Base-by-base conservation (phyloP, 2,329 filamentous ascomycete species). In the Apiospora hydei region DNA sequence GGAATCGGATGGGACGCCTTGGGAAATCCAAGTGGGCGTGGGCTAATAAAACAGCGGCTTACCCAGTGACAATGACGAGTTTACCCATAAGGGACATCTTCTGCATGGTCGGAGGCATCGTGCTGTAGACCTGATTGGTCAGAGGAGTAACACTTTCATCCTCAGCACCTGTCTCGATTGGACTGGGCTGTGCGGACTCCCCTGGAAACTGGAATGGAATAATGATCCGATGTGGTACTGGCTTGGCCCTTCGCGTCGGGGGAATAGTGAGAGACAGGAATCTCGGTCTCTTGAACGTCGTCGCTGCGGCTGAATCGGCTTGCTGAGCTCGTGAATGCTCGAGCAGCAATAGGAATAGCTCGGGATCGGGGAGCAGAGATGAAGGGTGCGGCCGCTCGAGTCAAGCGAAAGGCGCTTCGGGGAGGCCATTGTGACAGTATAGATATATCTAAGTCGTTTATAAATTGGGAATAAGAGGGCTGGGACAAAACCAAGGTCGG, bases 31-130 rank as follows among this genome's bases (percentile, higher is more conserved):
- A 46, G 21, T 46, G n/a, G 26, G 26, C 4, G 21, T 46, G n/a
- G 26, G 26, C 4, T 46, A 30, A 10, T 34, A 38, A 46, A 74
- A 26, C 69, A 49, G 66, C 70, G 26, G 67, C 88, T 81, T 86
- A 91, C 89, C 90, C 92, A 80, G 92, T 94, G 77, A 94, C 83
- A 75, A 94, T 87, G 76, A 93, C 91, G 71, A 91, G 89, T 87
- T 94, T 94, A 80, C 86, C 91, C 80, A 88, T 88, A 73, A 94
- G 86, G 70, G 87, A 90, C 87, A 93, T 92, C 82, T 88, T 92
- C 82, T 90, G 87, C 83, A 94, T 85, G 47, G 91, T 94, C 43
- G 88, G 86, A 6, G 91, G 88, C 80, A 94, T 85, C 61, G 85
- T 81, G 68, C 86, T 81, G 81, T 85, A 90, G 71, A 89, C 84